Evolutionary conservation across 805 yeast species (phyloP).

Genomic region (Jamesozyma rosinii): DNA sequence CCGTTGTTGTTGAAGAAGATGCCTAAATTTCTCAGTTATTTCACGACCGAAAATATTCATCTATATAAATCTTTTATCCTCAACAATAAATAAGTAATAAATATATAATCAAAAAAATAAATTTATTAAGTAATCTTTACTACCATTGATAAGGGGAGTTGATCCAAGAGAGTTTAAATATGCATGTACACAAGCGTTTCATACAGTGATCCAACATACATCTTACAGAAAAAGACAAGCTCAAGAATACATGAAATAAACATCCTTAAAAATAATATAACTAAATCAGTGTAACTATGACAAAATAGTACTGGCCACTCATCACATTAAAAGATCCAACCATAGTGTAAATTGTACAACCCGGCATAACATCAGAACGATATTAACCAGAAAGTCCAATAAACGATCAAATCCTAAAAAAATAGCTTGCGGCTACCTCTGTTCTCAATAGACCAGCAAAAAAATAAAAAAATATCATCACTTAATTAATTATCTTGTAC

Average conservation of each 20-base stretch:
- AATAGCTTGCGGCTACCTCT: conserved; percentile 19
- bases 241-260: not conserved
- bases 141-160: too few species aligned
- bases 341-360: conserved; percentile 1
- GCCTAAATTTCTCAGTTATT: conserved; percentile 20
- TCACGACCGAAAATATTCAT: not conserved
- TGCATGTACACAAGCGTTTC: too few species aligned
- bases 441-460: conserved; percentile 28
- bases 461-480: conserved; percentile 29
- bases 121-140: not conserved
- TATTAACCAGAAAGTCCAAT: conserved; percentile 5
- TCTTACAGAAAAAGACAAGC: too few species aligned
- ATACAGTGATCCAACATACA: too few species aligned
- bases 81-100: not conserved
- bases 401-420: conserved; percentile 8
- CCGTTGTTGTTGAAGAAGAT: conserved; percentile 89
- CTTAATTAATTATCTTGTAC: conserved; percentile 1
- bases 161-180: too few species aligned
- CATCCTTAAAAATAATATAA: not conserved
- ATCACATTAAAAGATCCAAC: conserved; percentile 45
- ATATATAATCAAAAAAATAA: not conserved
- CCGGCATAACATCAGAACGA: conserved; percentile 18
- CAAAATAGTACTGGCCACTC: conserved; percentile 46
- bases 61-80: not conserved
- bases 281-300: conserved; percentile 42